Conservation (phyloP, 169 alveolate genomes). For the Eimeria mitis region DNA sequence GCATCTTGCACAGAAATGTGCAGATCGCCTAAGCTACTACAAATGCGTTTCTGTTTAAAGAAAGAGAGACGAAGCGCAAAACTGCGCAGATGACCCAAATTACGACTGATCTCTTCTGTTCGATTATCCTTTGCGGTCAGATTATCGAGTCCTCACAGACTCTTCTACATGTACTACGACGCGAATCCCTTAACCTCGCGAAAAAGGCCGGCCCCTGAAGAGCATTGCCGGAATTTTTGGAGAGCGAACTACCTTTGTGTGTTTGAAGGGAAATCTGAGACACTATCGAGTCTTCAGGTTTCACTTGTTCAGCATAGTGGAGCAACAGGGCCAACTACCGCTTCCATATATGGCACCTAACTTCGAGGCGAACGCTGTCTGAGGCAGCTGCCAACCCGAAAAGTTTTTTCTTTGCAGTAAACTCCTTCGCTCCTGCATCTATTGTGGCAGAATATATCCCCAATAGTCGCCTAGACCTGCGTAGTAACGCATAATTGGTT, state of each 20-base stretch:
- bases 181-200: constrained; percentile 90
- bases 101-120: too few relatives aligned
- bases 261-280: too few relatives aligned
- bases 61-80: too few relatives aligned
- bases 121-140: constrained; percentile 64
- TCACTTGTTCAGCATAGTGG: too few relatives aligned
- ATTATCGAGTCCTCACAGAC: constrained; percentile 96
- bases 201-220: constrained; percentile 67
- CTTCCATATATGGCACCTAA: neutral
- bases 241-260: too few relatives aligned
- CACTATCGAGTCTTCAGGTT: too few relatives aligned
- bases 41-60: too few relatives aligned
- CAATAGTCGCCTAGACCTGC: neutral
- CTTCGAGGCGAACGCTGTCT: neutral
- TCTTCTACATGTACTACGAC: constrained; percentile 93
- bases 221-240: neutral
- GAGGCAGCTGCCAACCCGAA: neutral
- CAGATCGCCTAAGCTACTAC: too few relatives aligned
- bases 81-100: too few relatives aligned
- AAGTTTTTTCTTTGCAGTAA: neutral
- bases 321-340: too few relatives aligned
- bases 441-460: neutral
- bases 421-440: neutral
- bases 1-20: neutral
- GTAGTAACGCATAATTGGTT: too few relatives aligned